A percentile compares a stretch with the other conserved stretches of the same genome.
Conservation (phyloP, 768 basidiomycete genomes). For the Tephrocybe rancida region DNA sequence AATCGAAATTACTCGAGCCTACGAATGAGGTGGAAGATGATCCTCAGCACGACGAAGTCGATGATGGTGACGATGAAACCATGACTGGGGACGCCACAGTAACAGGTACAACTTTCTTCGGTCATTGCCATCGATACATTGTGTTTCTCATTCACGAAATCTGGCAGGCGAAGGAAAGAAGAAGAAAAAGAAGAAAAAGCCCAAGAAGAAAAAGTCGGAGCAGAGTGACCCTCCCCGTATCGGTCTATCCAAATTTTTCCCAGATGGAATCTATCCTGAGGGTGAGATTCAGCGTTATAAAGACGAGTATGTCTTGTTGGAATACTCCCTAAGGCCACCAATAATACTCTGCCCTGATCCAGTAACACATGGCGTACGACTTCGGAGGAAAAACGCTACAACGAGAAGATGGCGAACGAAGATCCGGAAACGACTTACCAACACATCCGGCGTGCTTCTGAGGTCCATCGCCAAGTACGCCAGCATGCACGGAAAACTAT, state of each 20-base stretch:
- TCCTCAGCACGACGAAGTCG: constrained; percentile 17
- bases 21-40: constrained; percentile 12
- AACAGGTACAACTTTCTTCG: constrained; percentile 14
- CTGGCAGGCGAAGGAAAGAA: constrained; percentile 58
- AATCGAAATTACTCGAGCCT: constrained; percentile 10
- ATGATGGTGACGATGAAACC: constrained; percentile 24
- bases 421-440: constrained; percentile 88
- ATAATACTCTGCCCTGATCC: constrained; percentile 11
- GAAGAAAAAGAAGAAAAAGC: constrained; percentile 95
- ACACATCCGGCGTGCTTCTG: constrained; percentile 89
- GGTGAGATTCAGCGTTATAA: constrained; percentile 92
- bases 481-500: constrained; percentile 80
- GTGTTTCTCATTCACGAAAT: neutral
- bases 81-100: constrained; percentile 16
- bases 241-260: constrained; percentile 87
- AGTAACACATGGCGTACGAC: constrained; percentile 90
- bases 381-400: constrained; percentile 85
- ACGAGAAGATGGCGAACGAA: constrained; percentile 76
- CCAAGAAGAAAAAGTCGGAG: constrained; percentile 79
- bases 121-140: constrained; percentile 5
- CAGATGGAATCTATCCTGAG: constrained; percentile 84
- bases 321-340: constrained; percentile 1
- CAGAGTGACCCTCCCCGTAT: constrained; percentile 94
- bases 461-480: constrained; percentile 94
- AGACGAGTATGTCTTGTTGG: constrained; percentile 69